Base-by-base conservation (phyloP, 371 early-diverging fungal genomes). In the Chytridium lagenaria region DNA sequence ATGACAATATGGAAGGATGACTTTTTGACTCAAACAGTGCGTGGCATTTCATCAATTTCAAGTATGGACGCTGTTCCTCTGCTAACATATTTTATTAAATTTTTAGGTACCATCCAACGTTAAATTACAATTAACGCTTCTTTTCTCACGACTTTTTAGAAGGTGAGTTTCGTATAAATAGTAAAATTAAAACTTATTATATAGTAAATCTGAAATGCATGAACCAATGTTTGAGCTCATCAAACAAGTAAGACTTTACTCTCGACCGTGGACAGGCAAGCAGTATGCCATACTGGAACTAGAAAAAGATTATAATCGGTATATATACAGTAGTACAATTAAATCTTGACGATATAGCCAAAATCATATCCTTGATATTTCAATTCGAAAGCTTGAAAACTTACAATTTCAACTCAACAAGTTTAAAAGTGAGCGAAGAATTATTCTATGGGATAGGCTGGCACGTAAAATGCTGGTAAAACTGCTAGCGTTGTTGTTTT, bases 161-260 rank as follows among this genome's bases (percentile, higher is more conserved):
- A 82, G 81, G 84, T 81, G 67, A 22, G 52, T 28, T 55, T 16
- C 19, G 2, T 59, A 15, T 2, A 1, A 23, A 23, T 7, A 15
- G 38, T 19, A 22, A 49, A n/a, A 1, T 51, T n/a, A 28, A 3
- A 50, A 37, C 16, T 38, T 28, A 23, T 2, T 57, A 44, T 22
- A 0, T 39, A 84, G 84, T 68, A 86, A 86, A 74, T 81, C 83
- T 23, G 82, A 84, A 40, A 69, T 86, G 55, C 86, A 86, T 57
- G 83, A 86, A 68, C 86, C 86, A 0, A 40, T 84, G 57, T 86
- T 86, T 69, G 86, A 86, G 64, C 64, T 86, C 50, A 74, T 86
- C 36, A 81, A 83, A 63, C 80, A 83, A 71, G 86, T 84, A 2
- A 69, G 79, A 23, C 50, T 84, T 30, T 84, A 81, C 67, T 83